These are phyloP conservation scores for Salix purpurea DNA, from an alignment of 345 rosid species.

Conservation along the genomic window DNA sequence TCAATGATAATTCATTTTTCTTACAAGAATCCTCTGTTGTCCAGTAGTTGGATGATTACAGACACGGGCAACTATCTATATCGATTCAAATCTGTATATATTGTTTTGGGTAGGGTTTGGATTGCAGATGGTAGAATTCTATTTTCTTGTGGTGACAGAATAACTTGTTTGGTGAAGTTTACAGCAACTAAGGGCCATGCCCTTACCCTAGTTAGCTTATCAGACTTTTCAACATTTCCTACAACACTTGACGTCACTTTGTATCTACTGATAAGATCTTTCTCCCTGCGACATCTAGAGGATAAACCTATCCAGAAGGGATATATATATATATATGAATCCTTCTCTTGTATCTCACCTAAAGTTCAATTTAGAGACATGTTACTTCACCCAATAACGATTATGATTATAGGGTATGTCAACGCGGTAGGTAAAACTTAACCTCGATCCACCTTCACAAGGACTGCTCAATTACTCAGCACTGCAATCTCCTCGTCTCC, in stretches of 20 bases:
- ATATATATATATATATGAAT: too few species aligned
- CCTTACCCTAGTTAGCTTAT: neutral
- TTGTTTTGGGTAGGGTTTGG: neutral
- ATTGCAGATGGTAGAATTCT: neutral
- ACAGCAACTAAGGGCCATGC: neutral
- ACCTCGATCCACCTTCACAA: too few species aligned
- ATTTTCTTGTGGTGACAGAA: neutral
- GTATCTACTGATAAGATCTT: neutral
- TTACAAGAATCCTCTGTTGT: neutral
- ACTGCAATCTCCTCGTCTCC: too few species aligned
- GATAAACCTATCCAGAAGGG: neutral
- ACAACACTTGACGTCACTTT: neutral
- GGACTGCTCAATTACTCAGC: too few species aligned
- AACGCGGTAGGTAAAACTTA: too few species aligned
- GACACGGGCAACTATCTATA: neutral
- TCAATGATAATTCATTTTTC: neutral
- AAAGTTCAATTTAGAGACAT: neutral
- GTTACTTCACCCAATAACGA: neutral
- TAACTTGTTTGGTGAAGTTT: neutral
- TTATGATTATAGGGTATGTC: neutral
- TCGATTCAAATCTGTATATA: neutral
- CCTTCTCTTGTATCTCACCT: neutral
- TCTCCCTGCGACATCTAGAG: neutral
- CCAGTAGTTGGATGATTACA: neutral
- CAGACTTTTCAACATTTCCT: neutral